Conservation (phyloP, 2,329 filamentous ascomycete species). For the Scolecobasidium constrictum region DNA sequence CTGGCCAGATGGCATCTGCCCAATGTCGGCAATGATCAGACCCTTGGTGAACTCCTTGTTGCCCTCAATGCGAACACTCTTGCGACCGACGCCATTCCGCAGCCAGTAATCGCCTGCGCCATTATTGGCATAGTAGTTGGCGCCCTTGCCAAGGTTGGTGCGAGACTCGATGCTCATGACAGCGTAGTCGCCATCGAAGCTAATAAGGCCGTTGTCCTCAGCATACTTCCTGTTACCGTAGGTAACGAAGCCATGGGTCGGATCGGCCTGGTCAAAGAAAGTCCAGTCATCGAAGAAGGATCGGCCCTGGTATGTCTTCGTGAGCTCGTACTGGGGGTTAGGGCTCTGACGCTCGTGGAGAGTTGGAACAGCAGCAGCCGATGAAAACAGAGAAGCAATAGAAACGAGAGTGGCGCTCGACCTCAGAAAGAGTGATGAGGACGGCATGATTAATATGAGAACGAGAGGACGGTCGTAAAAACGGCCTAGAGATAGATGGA, state of each 20-base stretch:
- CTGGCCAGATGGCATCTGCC: conserved; percentile 25
- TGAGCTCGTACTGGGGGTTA: too few species aligned
- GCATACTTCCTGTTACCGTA: not conserved
- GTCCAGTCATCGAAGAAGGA: conserved; percentile 2
- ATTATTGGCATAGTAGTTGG: too few species aligned
- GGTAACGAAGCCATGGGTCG: conserved; percentile 6
- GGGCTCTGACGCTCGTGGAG: too few species aligned
- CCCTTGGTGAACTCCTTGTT: conserved; percentile 8
- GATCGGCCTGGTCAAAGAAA: conserved; percentile 5
- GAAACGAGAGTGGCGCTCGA: too few species aligned
- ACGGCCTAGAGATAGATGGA: too few species aligned
- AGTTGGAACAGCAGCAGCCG: too few species aligned
- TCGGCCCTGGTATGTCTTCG: not conserved
- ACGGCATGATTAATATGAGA: too few species aligned
- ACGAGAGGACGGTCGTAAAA: too few species aligned
- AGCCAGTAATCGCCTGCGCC: not conserved
- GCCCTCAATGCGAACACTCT: conserved; percentile 7
- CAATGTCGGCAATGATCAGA: conserved; percentile 19
- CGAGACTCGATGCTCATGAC: not conserved
- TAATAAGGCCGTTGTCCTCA: not conserved
- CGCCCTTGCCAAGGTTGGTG: not conserved
- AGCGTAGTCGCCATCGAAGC: not conserved
- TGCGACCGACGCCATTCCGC: conserved; percentile 2
- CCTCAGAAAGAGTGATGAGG: too few species aligned
- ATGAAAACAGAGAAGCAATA: too few species aligned